Evolutionary conservation across 345 rosid species (phyloP).

Genomic region (Arabidopsis arenosa): DNA sequence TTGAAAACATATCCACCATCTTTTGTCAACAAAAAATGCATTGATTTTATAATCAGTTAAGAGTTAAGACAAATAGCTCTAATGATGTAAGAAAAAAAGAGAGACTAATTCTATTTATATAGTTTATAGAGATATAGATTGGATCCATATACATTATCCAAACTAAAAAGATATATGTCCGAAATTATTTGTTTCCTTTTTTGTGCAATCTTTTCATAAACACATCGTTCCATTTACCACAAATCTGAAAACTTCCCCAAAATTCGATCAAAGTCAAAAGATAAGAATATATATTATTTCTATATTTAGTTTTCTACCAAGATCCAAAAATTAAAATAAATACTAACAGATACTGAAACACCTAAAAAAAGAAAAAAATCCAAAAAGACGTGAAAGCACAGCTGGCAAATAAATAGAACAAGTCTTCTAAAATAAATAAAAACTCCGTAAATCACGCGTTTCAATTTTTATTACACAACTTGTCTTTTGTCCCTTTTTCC

Average conservation of each 20-base stretch:
- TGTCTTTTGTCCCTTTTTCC: constrained; percentile 42
- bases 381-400: constrained; percentile 36
- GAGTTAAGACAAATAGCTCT: too few relatives aligned
- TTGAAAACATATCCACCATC: too few relatives aligned
- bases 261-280: not conserved
- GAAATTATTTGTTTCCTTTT: not conserved
- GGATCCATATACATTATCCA: not conserved
- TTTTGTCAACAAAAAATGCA: too few relatives aligned
- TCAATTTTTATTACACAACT: constrained; percentile 47
- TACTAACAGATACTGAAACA: not conserved
- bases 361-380: not conserved
- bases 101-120: too few relatives aligned
- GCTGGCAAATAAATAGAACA: constrained; percentile 42
- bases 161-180: not conserved
- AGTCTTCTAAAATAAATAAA: constrained; percentile 20
- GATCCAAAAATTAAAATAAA: not conserved
- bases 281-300: not conserved
- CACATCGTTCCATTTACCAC: not conserved
- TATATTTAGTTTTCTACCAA: not conserved
- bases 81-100: too few relatives aligned
- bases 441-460: constrained; percentile 52
- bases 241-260: not conserved
- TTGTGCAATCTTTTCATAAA: not conserved
- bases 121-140: too few relatives aligned
- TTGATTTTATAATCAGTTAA: too few relatives aligned